Evolutionary conservation across 2,329 filamentous ascomycete species (phyloP).

Genomic region (Pseudocercospora eumusae): DNA sequence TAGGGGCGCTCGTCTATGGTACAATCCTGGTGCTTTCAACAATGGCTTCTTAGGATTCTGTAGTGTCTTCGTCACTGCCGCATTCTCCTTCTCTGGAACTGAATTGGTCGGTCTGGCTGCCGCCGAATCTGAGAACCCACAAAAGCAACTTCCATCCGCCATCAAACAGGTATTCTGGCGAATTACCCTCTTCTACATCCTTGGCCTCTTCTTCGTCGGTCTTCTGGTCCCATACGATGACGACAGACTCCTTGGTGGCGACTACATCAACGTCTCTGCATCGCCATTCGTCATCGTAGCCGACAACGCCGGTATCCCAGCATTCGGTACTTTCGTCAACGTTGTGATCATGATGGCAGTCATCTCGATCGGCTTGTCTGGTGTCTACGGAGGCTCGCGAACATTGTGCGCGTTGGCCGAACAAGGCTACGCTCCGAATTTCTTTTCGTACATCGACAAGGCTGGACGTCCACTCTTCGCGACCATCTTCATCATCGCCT

Average conservation of each 20-base stretch:
- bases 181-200: conserved; percentile 85
- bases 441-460: conserved; percentile 59
- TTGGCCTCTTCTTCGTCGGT: conserved; percentile 77
- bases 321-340: conserved; percentile 88
- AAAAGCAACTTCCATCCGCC: conserved; percentile 79
- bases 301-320: conserved; percentile 69
- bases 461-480: conserved; percentile 61
- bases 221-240: conserved; percentile 77
- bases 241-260: conserved; percentile 59
- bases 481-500: conserved; percentile 45
- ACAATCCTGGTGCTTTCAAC: conserved; percentile 43
- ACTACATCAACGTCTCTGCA: conserved; percentile 66
- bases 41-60: conserved; percentile 67
- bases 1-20: conserved; percentile 54
- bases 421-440: conserved; percentile 61
- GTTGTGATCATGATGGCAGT: conserved; percentile 91
- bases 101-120: conserved; percentile 70
- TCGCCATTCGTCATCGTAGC: conserved; percentile 96
- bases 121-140: conserved; percentile 75
- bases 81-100: conserved; percentile 64
- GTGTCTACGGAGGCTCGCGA: conserved; percentile 86
- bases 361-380: conserved; percentile 68
- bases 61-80: conserved; percentile 63
- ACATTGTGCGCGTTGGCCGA: conserved; percentile 88
- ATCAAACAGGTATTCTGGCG: conserved; percentile 96